Base-by-base conservation (phyloP, 371 early-diverging fungal species). In the Apophysomyces trapeziformis region DNA sequence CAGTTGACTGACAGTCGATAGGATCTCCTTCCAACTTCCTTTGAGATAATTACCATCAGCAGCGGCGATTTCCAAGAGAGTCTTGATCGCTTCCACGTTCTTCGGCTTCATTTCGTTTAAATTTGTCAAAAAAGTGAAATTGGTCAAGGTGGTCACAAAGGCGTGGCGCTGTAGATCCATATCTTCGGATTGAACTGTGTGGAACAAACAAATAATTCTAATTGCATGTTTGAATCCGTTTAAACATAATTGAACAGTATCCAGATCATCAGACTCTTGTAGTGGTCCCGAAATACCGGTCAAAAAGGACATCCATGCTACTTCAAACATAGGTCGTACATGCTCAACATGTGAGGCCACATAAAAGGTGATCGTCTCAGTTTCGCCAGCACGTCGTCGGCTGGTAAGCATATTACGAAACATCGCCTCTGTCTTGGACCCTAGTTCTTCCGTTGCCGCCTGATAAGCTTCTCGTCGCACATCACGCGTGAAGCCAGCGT, bases 311-410 rank as follows among this genome's bases (percentile, higher is more conserved):
- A 94, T 94, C 98, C 98, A 97, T 9, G 92, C 86, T 9, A 92
- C 82, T 61, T 91, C 92, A 82, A 97, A 95, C 98, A 97, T 96
- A 21, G 90, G 88, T 57, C 91, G 90, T 16, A 95, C 91, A 72
- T 97, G 98, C 60, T 95, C 96, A 36, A 88, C 82, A 65, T 95
- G 93, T 14, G 91, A 89, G 0, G 92, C 92, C 43, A 74, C 83
- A 68, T 88, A 84, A 59, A 88, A 91, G 2, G 85, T 86, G 38
- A 83, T 79, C 18, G 73, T 82, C 7, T 75, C 80, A 57, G 66
- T 77, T 38, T 74, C 80, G n/a, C 77, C 78, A 0, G 80, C 77
- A 36, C 79, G 71, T 2, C 76, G 74, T 16, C 76, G 77, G 58
- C 84, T 77, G 4, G 77, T 78, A 35, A 84, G 60, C 81, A 84